These are phyloP conservation scores for Scytalidium lignicola DNA, from an alignment of 2,329 filamentous ascomycete species.

Conservation along the genomic window DNA sequence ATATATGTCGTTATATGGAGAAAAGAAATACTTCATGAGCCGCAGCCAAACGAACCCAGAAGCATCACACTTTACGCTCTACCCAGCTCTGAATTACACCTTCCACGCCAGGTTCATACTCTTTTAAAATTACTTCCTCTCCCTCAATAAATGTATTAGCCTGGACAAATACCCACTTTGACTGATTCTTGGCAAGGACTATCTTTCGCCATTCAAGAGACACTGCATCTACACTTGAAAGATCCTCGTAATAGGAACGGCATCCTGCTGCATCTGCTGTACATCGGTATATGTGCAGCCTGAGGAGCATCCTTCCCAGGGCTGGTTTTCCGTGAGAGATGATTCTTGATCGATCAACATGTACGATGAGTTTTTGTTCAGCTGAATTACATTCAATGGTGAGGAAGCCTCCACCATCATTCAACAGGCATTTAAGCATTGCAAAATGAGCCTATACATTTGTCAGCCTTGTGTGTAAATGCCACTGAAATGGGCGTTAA, in stretches of 20 bases:
- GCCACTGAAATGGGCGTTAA: background rate
- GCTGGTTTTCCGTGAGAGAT: constrained; percentile 49
- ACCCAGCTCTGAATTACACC: constrained; percentile 49
- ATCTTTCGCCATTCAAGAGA: constrained; percentile 49
- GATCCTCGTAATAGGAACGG: constrained; percentile 50
- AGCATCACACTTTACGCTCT: constrained; percentile 23
- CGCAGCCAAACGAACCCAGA: no score
- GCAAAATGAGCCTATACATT: constrained; percentile 50
- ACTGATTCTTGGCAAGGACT: constrained; percentile 51
- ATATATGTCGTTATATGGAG: constrained; percentile 3
- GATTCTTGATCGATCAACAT: constrained; percentile 54
- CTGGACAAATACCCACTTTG: constrained; percentile 58
- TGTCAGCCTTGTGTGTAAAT: background rate
- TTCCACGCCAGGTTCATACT: constrained; percentile 50
- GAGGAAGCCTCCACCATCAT: constrained; percentile 46
- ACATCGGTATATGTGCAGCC: constrained; percentile 57
- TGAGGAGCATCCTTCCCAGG: constrained; percentile 52
- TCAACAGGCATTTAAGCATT: constrained; percentile 56
- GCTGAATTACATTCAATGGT: constrained; percentile 40
- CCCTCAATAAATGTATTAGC: constrained; percentile 48
- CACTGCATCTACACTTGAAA: constrained; percentile 49
- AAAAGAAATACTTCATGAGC: constrained; percentile 4
- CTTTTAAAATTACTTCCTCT: constrained; percentile 40
- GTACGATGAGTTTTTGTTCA: constrained; percentile 44
- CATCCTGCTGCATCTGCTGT: constrained; percentile 53